A percentile compares a stretch with the other conserved stretches of the same genome.
Conservation (phyloP, 1,284 basidiomycete genomes). For the Ganoderma resinaceum region DNA sequence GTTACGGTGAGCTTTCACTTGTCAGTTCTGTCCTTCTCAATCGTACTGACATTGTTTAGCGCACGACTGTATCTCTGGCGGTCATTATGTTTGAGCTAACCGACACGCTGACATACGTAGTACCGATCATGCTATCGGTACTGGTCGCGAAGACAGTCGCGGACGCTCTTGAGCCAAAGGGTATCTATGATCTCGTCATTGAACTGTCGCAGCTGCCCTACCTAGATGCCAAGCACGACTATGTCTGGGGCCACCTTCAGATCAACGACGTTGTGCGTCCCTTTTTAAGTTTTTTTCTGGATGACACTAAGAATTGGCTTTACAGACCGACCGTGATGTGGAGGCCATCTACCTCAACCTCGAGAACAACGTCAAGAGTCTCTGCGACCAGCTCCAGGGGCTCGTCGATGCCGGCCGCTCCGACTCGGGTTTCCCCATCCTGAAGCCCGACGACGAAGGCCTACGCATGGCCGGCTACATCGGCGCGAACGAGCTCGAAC, state of each 20-base stretch:
- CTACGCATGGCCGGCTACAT: constrained; percentile 90
- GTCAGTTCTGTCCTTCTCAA: background rate
- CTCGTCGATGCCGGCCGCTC: constrained; percentile 67
- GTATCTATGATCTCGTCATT: constrained; percentile 96
- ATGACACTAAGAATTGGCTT: background rate
- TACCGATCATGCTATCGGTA: constrained; percentile 92
- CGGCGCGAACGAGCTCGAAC: constrained; percentile 91
- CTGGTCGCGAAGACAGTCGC: constrained; percentile 94
- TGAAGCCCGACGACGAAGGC: constrained; percentile 56
- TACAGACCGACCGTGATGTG: constrained; percentile 68
- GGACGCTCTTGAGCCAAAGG: constrained; percentile 92
- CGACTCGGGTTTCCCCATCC: constrained; percentile 92
- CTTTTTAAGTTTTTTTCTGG: background rate
- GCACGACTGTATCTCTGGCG: constrained; percentile 91
- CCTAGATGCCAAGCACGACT: constrained; percentile 89
- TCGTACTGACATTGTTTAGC: constrained; percentile 44
- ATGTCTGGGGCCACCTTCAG: constrained; percentile 82
- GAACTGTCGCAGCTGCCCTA: constrained; percentile 89
- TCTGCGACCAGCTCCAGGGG: constrained; percentile 71
- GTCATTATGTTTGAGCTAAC: constrained; percentile 91
- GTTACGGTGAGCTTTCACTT: constrained; percentile 65
- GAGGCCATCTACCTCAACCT: constrained; percentile 72
- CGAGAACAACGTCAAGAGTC: constrained; percentile 73
- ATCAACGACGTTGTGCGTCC: constrained; percentile 80
- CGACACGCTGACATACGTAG: constrained; percentile 92